phyloP scores from a whole-genome alignment of 371 early-diverging fungal species.

The Mortierella sp. region DNA sequence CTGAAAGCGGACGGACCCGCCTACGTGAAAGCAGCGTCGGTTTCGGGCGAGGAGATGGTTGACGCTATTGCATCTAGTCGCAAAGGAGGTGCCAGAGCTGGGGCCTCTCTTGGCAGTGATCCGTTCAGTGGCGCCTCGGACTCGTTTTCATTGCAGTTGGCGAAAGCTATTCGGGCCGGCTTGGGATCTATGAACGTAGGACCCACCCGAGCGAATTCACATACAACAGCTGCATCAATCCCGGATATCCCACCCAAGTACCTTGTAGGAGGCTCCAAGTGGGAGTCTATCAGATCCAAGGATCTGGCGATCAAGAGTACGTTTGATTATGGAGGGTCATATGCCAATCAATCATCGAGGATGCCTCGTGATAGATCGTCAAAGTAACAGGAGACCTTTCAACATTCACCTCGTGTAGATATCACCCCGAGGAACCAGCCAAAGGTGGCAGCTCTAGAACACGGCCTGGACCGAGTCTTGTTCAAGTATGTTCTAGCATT shows the following conservation, averaged over 20 bases:
- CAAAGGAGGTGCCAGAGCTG: not conserved
- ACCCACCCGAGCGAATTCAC: not conserved
- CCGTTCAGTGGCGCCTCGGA: conserved; percentile 30
- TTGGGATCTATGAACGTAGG: not conserved
- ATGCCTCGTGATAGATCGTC: not conserved
- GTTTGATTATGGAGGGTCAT: not conserved
- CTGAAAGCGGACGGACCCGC: conserved; percentile 11
- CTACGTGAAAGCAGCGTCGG: conserved; percentile 28
- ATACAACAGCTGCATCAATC: not conserved
- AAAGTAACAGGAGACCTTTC: not conserved
- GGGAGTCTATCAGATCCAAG: conserved; percentile 44
- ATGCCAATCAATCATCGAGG: no score
- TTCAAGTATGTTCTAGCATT: conserved; percentile 69
- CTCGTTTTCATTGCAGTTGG: conserved; percentile 42
- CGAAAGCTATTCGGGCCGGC: conserved; percentile 39
- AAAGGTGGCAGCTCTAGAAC: conserved; percentile 66
- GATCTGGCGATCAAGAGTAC: conserved; percentile 42
- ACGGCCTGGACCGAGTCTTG: conserved; percentile 83
- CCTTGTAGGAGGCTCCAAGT: conserved; percentile 28
- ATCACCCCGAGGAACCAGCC: conserved; percentile 38
- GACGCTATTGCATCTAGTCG: conserved; percentile 43
- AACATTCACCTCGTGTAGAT: conserved; percentile 13
- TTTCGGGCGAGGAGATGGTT: conserved; percentile 49
- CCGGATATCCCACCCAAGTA: conserved; percentile 47
- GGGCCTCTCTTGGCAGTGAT: conserved; percentile 1